Evolutionary conservation across 2,329 filamentous ascomycete species (phyloP).

Genomic region (Aspergillus novofumigatus): DNA sequence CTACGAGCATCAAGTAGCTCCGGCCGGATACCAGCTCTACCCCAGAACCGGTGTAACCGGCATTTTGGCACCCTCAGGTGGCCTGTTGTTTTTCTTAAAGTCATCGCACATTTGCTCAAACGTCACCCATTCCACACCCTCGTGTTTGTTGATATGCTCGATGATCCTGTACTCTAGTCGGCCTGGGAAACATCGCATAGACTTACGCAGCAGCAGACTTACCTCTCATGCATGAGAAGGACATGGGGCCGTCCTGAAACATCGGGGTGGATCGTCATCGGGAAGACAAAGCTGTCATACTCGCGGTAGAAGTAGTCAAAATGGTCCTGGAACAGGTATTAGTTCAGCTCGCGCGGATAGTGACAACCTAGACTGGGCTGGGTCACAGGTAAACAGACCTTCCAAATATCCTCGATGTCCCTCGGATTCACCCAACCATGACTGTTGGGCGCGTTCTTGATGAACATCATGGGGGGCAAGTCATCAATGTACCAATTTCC

Average conservation of each 20-base stretch:
- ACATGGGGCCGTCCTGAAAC: constrained; percentile 68
- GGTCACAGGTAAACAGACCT: constrained; percentile 12
- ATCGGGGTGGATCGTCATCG: constrained; percentile 73
- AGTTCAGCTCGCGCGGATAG: constrained; percentile 38
- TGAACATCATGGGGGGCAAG: constrained; percentile 45
- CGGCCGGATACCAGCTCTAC: constrained; percentile 2
- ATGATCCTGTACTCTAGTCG: constrained; percentile 46
- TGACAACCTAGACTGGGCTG: neutral
- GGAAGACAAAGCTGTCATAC: constrained; percentile 72
- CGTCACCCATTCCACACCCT: constrained; percentile 45
- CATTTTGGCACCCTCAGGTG: constrained; percentile 23
- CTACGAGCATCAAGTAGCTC: neutral
- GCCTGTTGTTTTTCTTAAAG: constrained; percentile 52
- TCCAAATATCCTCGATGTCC: constrained; percentile 58
- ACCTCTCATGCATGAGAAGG: constrained; percentile 68
- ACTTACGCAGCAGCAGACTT: constrained; percentile 12
- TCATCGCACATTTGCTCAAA: constrained; percentile 70
- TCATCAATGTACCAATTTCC: constrained; percentile 45
- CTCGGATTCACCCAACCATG: constrained; percentile 57
- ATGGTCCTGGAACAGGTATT: constrained; percentile 46
- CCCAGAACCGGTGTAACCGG: constrained; percentile 14
- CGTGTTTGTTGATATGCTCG: constrained; percentile 62
- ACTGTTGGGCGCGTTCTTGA: constrained; percentile 47
- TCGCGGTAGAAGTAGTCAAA: constrained; percentile 70
- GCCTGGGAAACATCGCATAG: neutral